Evolutionary conservation across 2,329 filamentous ascomycete genomes (phyloP), one percentile per base, ranked within the genome.

Genomic region (Helotiales sp.): DNA sequence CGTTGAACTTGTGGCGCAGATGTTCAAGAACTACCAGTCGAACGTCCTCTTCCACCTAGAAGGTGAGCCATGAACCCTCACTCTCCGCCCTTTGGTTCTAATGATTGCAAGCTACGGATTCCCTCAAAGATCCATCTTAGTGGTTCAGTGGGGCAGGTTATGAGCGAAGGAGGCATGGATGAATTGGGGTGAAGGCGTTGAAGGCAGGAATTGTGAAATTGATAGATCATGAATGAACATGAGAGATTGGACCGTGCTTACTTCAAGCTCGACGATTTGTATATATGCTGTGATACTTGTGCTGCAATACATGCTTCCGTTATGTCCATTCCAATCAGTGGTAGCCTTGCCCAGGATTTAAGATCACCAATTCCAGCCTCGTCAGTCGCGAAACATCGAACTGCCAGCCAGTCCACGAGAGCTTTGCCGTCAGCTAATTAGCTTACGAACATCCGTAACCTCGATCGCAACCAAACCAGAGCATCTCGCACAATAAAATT

Each of bases 11-110:
- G 96, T 98, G 5, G 94, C 95, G 0, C 95, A 98, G 78, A 99
- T 99, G 96, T 99, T 98, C 85, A 97, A 98, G 83, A 99, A 98
- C 81, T 99, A 99, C 79, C 94, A 97, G 79, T 97, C 93, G 11
- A 99, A 98, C 75, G 95, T 98, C 15, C 83, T 98, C 6, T 98
- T 99, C 79, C 96, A 99, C 75, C 85, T 99, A 6, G 96, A 98
- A 89, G 96, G 96, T 96, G 83, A 45, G 37, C 63, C 68, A 40
- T 69, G 78, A 69, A 75, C 22, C 40, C 7, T n/a, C 26, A 20
- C 20, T 52, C 32, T 24, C 52, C 52, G 30, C 6, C 17, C 7
- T 8, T 55, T 26, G 17, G 13, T 22, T 10, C 43, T 63, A 7
- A 63, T 37, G 22, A 45, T 26, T 61, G 67, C 30, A 71, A 96